These are phyloP conservation scores for Myriosclerotinia curreyana DNA, from an alignment of 2,329 filamentous ascomycete species.

Conservation along the genomic window DNA sequence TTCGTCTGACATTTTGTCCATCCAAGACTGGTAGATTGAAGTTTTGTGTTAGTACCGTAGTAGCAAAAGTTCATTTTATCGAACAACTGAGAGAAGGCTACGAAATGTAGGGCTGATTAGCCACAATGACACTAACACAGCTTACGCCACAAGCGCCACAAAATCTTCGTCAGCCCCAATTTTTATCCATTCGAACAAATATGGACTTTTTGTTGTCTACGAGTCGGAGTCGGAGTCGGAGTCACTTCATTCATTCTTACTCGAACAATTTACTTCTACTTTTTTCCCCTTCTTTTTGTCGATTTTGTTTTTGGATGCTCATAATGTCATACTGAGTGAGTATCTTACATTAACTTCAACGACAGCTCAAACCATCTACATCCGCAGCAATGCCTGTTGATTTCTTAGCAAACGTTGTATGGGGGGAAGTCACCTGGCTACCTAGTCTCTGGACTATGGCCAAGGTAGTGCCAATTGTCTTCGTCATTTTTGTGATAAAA, in stretches of 20 bases:
- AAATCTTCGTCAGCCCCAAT: conserved; percentile 4
- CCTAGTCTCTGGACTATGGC: conserved; percentile 48
- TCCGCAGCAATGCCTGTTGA: conserved; percentile 36
- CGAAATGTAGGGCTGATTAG: conserved; percentile 7
- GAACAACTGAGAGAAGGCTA: not conserved
- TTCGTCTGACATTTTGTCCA: conserved; percentile 44
- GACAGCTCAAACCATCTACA: not conserved
- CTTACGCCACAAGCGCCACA: conserved; percentile 20
- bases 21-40: not conserved
- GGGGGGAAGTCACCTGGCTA: conserved; percentile 30
- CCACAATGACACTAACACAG: conserved; percentile 7
- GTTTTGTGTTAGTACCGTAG: not conserved
- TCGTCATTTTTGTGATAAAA: conserved; percentile 60
- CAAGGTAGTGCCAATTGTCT: conserved; percentile 51
- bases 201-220: conserved; percentile 7
- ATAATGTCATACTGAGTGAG: conserved; percentile 17
- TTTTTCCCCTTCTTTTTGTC: not conserved
- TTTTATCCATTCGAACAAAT: conserved; percentile 20
- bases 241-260: not conserved
- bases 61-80: not conserved
- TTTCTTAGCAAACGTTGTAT: conserved; percentile 34
- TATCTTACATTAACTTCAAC: not conserved
- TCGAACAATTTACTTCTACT: not conserved
- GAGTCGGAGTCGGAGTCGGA: too few species aligned
- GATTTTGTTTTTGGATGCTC: not conserved